These are phyloP conservation scores for Nitzschia putrida DNA, from an alignment of 108 stramenopile species.

Conservation along the genomic window DNA sequence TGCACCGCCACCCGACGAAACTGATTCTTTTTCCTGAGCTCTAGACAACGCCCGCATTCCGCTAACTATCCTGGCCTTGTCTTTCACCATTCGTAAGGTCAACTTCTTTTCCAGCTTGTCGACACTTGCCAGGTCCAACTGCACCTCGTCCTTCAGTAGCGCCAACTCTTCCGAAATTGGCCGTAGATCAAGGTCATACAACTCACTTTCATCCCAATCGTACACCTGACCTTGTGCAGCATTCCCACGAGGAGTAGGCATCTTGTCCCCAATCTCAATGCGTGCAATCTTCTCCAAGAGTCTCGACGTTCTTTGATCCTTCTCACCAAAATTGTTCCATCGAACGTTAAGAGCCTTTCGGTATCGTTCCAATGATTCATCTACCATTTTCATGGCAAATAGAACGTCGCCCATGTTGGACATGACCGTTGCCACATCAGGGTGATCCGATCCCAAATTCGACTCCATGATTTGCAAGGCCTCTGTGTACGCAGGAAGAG, in stretches of 20 bases:
- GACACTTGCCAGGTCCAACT: slow-evolving; percentile 46
- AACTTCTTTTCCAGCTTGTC: slow-evolving; percentile 43
- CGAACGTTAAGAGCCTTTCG: slow-evolving; percentile 42
- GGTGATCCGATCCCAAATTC: slow-evolving; percentile 50
- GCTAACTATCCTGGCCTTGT: slow-evolving; percentile 41
- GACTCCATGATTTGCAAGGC: slow-evolving; percentile 51
- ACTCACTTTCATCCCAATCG: slow-evolving; percentile 31
- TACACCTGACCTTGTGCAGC: neutral
- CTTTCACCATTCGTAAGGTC: slow-evolving; percentile 45
- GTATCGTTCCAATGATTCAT: slow-evolving; percentile 31
- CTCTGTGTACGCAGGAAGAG: slow-evolving; percentile 60
- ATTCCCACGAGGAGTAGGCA: slow-evolving; percentile 11
- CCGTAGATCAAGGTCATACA: slow-evolving; percentile 24
- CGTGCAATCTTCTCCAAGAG: slow-evolving; percentile 61
- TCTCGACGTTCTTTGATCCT: slow-evolving; percentile 47
- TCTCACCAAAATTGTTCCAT: slow-evolving; percentile 39
- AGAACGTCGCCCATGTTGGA: slow-evolving; percentile 71
- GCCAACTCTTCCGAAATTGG: slow-evolving; percentile 36
- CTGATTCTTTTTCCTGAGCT: neutral
- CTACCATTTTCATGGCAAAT: slow-evolving; percentile 35
- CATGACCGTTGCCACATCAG: slow-evolving; percentile 69
- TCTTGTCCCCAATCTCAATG: slow-evolving; percentile 49
- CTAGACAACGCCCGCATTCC: slow-evolving; percentile 37
- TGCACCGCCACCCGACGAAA: neutral
- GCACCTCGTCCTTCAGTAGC: slow-evolving; percentile 40